These are phyloP conservation scores for Mitragyna speciosa DNA, from an alignment of 257 asterid genomes.

Conservation along the genomic window DNA sequence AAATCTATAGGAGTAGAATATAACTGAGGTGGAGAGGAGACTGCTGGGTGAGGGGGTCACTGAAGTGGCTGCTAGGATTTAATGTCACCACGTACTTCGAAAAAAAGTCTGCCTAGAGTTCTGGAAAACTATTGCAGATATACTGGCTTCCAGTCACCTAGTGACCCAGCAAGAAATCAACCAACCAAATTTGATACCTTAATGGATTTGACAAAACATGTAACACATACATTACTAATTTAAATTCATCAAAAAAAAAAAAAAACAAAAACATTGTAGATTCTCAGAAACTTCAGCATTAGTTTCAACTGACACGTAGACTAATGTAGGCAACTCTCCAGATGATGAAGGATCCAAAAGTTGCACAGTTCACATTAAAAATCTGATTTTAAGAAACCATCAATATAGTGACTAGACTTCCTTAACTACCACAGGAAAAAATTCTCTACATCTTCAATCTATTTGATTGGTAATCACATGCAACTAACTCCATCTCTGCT, in stretches of 20 bases:
- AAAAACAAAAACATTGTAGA: too few relatives aligned
- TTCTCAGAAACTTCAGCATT: too few relatives aligned
- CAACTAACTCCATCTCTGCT: neutral
- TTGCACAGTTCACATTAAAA: neutral
- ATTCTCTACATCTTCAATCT: neutral
- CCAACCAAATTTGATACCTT: neutral
- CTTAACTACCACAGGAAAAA: neutral
- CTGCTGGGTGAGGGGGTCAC: neutral
- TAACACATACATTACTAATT: too few relatives aligned
- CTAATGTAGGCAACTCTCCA: neutral
- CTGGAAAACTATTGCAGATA: neutral
- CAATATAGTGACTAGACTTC: neutral
- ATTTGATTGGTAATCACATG: neutral
- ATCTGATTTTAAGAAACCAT: neutral
- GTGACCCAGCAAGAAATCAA: neutral
- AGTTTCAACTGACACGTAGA: neutral
- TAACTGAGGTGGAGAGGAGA: neutral
- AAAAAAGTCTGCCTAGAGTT: too few relatives aligned
- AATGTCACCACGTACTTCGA: too few relatives aligned
- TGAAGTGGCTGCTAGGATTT: slow-evolving; percentile 21
- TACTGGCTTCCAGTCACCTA: neutral
- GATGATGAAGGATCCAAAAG: neutral
- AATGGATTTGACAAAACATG: neutral
- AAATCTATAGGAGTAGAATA: too few relatives aligned
- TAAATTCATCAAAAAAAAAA: too few relatives aligned